Evolutionary conservation across 371 early-diverging fungal species (phyloP).

Genomic region (Syncephalastrum monosporum): DNA sequence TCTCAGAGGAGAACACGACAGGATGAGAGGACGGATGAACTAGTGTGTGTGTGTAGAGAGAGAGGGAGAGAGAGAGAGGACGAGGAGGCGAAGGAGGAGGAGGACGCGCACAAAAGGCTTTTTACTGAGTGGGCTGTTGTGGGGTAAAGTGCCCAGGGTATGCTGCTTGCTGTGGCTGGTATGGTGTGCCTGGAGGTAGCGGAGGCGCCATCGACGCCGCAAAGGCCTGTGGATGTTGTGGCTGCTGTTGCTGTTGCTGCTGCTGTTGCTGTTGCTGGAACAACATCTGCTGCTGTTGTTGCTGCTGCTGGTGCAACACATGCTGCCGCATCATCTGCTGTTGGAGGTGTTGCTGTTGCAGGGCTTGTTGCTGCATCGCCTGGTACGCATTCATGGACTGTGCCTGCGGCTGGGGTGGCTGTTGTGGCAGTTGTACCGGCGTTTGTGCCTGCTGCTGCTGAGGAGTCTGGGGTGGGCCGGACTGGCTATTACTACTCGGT

Average conservation of each 20-base stretch:
- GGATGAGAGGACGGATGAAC: slow-evolving; percentile 13
- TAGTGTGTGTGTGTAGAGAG: slow-evolving; percentile 15
- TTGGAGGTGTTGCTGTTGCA: slow-evolving; percentile 8
- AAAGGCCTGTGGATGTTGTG: slow-evolving; percentile 6
- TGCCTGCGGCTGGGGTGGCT: background rate
- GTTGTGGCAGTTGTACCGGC: slow-evolving; percentile 8
- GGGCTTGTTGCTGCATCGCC: slow-evolving; percentile 1
- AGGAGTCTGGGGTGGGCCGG: no score
- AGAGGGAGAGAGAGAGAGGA: slow-evolving; percentile 3
- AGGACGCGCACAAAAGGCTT: no score
- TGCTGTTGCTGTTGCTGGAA: background rate
- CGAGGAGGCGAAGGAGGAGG: no score
- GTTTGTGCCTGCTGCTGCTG: slow-evolving; percentile 7
- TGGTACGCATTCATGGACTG: no score
- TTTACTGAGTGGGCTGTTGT: slow-evolving; percentile 7
- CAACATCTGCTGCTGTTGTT: slow-evolving; percentile 10
- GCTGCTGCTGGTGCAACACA: slow-evolving; percentile 8
- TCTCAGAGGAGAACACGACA: slow-evolving; percentile 3
- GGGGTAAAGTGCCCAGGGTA: no score
- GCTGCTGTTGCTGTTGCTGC: slow-evolving; percentile 7
- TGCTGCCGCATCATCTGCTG: slow-evolving; percentile 2
- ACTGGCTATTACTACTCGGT: no score
- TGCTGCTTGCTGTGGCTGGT: slow-evolving; percentile 6
- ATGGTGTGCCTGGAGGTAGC: no score
- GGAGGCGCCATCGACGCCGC: no score